Base-by-base conservation (phyloP, 2,329 filamentous ascomycete genomes). In the Aspergillus sp. region DNA sequence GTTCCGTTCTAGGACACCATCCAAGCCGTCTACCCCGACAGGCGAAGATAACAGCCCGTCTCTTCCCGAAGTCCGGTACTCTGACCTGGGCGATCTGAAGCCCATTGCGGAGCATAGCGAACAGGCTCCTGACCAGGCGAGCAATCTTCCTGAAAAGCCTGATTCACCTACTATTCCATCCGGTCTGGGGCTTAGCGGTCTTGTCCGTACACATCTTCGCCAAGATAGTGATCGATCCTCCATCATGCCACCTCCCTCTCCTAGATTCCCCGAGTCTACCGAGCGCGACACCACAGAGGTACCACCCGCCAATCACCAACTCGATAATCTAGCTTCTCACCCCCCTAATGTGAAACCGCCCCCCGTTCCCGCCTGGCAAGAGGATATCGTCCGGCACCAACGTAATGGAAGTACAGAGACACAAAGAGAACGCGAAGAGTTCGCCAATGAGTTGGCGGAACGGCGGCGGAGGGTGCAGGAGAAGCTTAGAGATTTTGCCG, bases 191-290 rank as follows among this genome's bases (percentile, higher is more conserved):
- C 82, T 97, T 17, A 94, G 89, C 70, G 91, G 90, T 2, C 85
- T 97, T 81, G 89, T 97, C 50, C 87, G 90, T 34, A 89, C 93
- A 64, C 95, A 98, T 80, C 80, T 98, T 46, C 88, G 95, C 54
- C 87, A 87, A 38, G 87, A 89, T 65, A 98, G 94, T 77, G 89
- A 89, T 61, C 85, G 87, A 15, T 98, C 94, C 0, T 96, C 92
- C 0, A 83, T 95, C 28, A 92, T 92, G 67, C 87, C 85, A 28
- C 79, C 79, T 59, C 78, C 77, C 25, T 80, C 80, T 9, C 74
- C 76, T 41, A 67, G 66, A 3, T 65, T 82, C 30, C 69, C 75
- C 48, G 64, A 71, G 31, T 73, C 72, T 7, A 66, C 73, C 11
- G 75, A 78, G 11, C 43, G 47, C 3, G 52, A 72, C 19, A 54